phyloP scores from a whole-genome alignment of 2,329 filamentous ascomycete species.

The Periconia digitata region DNA sequence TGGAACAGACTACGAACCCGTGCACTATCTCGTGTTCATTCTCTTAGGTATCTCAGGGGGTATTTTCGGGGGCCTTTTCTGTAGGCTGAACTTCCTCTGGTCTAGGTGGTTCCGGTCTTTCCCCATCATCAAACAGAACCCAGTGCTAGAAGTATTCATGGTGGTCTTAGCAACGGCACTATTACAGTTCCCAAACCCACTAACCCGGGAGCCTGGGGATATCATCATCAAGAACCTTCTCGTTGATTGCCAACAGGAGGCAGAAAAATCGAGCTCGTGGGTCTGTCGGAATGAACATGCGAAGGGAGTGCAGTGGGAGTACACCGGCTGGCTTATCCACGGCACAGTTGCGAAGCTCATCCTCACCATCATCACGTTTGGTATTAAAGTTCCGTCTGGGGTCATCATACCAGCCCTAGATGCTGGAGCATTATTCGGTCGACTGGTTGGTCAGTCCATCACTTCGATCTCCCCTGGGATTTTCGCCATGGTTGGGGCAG shows the following conservation, averaged over 20 bases:
- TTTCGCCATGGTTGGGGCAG: constrained; percentile 63
- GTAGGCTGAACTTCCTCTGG: constrained; percentile 60
- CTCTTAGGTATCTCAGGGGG: constrained; percentile 60
- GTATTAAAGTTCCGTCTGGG: constrained; percentile 61
- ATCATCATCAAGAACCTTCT: constrained; percentile 59
- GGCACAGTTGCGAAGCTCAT: constrained; percentile 58
- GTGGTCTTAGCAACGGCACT: constrained; percentile 57
- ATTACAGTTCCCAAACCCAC: constrained; percentile 58
- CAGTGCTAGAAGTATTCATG: constrained; percentile 58
- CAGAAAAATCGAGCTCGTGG: constrained; percentile 42
- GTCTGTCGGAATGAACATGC: constrained; percentile 55
- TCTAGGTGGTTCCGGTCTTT: constrained; percentile 57
- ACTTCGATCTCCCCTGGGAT: constrained; percentile 56
- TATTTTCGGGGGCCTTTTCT: constrained; percentile 61
- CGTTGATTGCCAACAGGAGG: constrained; percentile 53
- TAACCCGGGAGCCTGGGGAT: constrained; percentile 59
- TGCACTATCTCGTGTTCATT: constrained; percentile 60
- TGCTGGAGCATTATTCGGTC: constrained; percentile 60
- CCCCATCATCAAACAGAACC: constrained; percentile 56
- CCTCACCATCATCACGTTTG: constrained; percentile 61
- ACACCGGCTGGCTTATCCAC: constrained; percentile 55
- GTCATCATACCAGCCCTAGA: constrained; percentile 63
- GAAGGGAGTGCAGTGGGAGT: constrained; percentile 38
- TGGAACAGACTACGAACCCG: constrained; percentile 55
- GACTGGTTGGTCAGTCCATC: constrained; percentile 53